Evolutionary conservation across 441 rosid genomes (phyloP).

Genomic region (Corymbia calophylla): DNA sequence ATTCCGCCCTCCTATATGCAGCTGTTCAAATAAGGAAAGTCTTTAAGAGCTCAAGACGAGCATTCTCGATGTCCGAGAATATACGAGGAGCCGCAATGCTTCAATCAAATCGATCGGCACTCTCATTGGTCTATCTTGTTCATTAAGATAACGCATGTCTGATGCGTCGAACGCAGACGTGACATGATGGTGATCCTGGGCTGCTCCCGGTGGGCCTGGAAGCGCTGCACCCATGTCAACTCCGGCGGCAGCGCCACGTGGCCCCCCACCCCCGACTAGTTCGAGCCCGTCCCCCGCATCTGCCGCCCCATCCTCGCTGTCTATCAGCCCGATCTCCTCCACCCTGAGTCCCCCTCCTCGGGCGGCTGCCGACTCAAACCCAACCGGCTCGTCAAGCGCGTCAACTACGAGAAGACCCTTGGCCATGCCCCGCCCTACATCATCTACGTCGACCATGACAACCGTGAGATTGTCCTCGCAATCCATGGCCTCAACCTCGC

Average conservation of each 20-base stretch:
- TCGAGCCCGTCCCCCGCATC: slow-evolving; percentile 73
- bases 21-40: background rate
- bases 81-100: no score
- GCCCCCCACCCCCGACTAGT: slow-evolving; percentile 58
- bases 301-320: slow-evolving; percentile 68
- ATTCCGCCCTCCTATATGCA: background rate
- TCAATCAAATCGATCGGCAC: no score
- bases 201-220: slow-evolving; percentile 83
- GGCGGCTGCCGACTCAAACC: slow-evolving; percentile 60
- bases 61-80: no score
- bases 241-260: slow-evolving; percentile 72
- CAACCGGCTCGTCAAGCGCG: slow-evolving; percentile 55
- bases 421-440: slow-evolving; percentile 79
- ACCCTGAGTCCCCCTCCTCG: slow-evolving; percentile 43
- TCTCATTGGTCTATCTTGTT: background rate
- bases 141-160: background rate
- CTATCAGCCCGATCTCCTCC: slow-evolving; percentile 55
- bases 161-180: background rate
- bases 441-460: slow-evolving; percentile 56
- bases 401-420: slow-evolving; percentile 47
- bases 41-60: no score
- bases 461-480: slow-evolving; percentile 69
- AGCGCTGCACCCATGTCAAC: slow-evolving; percentile 75
- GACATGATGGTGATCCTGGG: slow-evolving; percentile 29
- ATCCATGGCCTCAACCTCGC: slow-evolving; percentile 69